Base-by-base conservation (phyloP, 75 land plant species). In the Azolla pinnata region DNA sequence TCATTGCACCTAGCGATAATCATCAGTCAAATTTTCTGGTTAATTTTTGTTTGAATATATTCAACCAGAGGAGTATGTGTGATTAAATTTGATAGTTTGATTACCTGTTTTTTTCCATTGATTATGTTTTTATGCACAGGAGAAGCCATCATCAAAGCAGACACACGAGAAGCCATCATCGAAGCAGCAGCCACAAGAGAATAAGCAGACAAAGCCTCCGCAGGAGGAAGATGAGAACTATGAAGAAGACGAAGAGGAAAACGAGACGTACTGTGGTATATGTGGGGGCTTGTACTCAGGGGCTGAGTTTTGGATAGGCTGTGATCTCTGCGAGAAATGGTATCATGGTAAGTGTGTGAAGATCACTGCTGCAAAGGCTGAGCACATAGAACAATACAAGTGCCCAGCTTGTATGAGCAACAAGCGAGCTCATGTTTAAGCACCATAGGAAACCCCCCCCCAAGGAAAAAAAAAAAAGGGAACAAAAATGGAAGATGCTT, bases 321-420 rank as follows among this genome's bases (percentile, higher is more conserved):
- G 84, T 56, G 84, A 81, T 71, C 44, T 63, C 2, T 81, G 84
- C 46, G 77, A 79, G 60, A 81, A 60, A 45, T 81, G 83, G 83
- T 81, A 73, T 50, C 83, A 81, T 53, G 83, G 83, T 8, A 79
- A 74, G 48, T 81, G 84, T 62, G 84, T 81, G 51, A 79, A 71
- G 70, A 74, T 81, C 34, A 81, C 84, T 2, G 74, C 83, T 30
- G 84, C 83, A 14, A 62, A 75, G 59, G 84, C 84, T 18, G 84
- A 81, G 40, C 83, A 81, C 55, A 81, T 81, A 24, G 80, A 81
- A 69, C 78, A 79, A 18, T 81, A 81, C 78, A 79, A 79, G 21
- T 81, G 84, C 64, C 84, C 84, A 42, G 58, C 61, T 16, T 81
- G 84, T 74, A 74, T 42, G 47, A 65, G 66, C 32, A 75, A 66